Base-by-base conservation (phyloP, 1,284 basidiomycete genomes). In the Paramarasmius palmivorus region DNA sequence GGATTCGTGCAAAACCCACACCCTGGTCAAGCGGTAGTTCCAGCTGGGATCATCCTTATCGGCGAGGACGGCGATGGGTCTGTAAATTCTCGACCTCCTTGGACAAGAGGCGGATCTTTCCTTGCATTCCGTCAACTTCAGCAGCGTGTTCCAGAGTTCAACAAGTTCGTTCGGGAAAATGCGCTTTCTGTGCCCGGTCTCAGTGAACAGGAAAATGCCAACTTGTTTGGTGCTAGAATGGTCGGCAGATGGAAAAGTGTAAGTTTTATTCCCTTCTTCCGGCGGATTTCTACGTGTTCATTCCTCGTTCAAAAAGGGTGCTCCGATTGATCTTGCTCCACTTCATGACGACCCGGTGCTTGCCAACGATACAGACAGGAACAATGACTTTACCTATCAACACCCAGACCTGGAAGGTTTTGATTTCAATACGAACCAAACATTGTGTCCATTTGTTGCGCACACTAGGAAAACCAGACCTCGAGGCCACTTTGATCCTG, bases 341-440 rank as follows among this genome's bases (percentile, higher is more conserved):
- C 38, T 61, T 7, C 29, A 46, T 9, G 73, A 73, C 52, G 65
- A 74, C 54, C 65, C 70, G 0, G 63, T 49, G 4, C 60, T 73
- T 14, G 69, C 58, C 17, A 53, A 50, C 8, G 69, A 75, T 59
- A 61, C 65, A 3, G 54, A 59, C 15, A 61, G 64, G n/a, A 73
- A 72, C 64, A 73, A 73, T 63, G 63, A 71, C 60, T 75, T 75
- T 61, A 57, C 59, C 23, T 73, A 67, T 53, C 39, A 52, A 8
- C 53, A 61, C 48, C 59, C 61, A 6, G 29, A 32, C 12, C 14
- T 49, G 9, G 23, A 17, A 12, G 50, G 46, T 9, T 56, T 56
- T 35, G 29, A 32, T 23, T 6, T 49, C 8, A 34, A n/a, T 22
- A 52, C 45, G n/a, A 64, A 68, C 57, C 67, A 70, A 53, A 61